A percentile compares a stretch with the other conserved stretches of the same genome.
These are phyloP conservation scores for Phytophthora cactorum DNA, from an alignment of 352 stramenopile species.

Conservation along the genomic window DNA sequence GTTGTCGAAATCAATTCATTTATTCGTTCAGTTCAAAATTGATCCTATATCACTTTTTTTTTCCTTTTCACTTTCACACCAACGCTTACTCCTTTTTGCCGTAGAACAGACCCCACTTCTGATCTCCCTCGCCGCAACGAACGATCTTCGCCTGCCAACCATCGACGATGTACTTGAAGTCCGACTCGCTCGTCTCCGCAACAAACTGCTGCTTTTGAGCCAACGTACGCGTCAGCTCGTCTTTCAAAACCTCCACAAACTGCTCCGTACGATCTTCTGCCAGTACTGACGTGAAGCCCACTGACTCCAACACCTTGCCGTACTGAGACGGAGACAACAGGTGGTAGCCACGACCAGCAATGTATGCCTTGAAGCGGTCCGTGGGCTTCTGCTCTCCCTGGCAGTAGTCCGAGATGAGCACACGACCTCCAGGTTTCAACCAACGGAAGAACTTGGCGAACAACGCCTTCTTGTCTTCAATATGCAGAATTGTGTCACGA, in stretches of 20 bases:
- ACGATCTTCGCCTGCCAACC: slow-evolving; percentile 76
- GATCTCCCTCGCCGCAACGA: slow-evolving; percentile 67
- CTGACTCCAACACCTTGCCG: slow-evolving; percentile 50
- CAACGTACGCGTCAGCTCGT: slow-evolving; percentile 62
- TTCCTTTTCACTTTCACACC: neutral
- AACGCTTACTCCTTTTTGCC: slow-evolving; percentile 52
- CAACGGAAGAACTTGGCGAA: slow-evolving; percentile 73
- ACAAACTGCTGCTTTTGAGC: slow-evolving; percentile 73
- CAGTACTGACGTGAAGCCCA: slow-evolving; percentile 59
- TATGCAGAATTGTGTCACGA: slow-evolving; percentile 80
- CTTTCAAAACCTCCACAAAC: slow-evolving; percentile 69
- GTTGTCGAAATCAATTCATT: slow-evolving; percentile 12
- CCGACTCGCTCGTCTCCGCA: slow-evolving; percentile 63
- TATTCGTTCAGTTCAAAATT: slow-evolving; percentile 3
- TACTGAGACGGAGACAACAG: slow-evolving; percentile 69
- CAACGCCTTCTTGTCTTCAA: slow-evolving; percentile 62
- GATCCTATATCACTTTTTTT: neutral
- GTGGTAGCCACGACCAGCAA: slow-evolving; percentile 70
- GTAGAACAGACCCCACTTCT: slow-evolving; percentile 84
- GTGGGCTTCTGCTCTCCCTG: slow-evolving; percentile 56
- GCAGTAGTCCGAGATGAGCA: slow-evolving; percentile 82
- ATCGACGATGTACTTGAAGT: slow-evolving; percentile 74
- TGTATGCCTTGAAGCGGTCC: slow-evolving; percentile 65
- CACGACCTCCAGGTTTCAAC: slow-evolving; percentile 66
- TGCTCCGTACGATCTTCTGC: slow-evolving; percentile 75